Evolutionary conservation across 140 eudicot species (phyloP).

Genomic region (Oenanthe javanica): DNA sequence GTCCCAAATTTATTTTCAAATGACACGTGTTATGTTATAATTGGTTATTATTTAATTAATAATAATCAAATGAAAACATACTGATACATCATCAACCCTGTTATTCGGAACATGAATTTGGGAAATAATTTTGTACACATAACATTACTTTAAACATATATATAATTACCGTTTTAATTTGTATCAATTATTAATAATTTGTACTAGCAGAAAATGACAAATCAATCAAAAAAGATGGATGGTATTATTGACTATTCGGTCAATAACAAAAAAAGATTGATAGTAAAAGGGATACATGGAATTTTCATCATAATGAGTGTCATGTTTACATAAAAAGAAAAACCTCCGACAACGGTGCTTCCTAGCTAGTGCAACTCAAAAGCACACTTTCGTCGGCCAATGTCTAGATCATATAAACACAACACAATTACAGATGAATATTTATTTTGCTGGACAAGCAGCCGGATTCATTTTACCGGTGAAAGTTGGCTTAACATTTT

Average conservation of each 20-base stretch:
- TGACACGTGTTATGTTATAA: no score
- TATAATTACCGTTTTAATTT: no score
- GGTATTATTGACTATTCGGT: neutral
- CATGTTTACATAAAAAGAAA: neutral
- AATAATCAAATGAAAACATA: no score
- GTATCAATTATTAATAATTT: neutral
- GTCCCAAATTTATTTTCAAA: no score
- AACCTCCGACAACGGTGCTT: conserved; percentile 5
- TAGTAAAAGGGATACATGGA: neutral
- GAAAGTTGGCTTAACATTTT: neutral
- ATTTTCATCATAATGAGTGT: neutral
- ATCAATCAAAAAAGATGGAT: neutral
- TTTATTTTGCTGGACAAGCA: conserved; percentile 3
- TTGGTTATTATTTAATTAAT: no score
- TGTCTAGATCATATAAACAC: neutral
- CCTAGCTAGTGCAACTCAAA: neutral
- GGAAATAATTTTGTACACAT: no score
- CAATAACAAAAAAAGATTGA: neutral
- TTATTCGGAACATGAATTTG: no score
- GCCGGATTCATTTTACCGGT: conserved; percentile 4
- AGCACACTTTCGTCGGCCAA: conserved; percentile 2
- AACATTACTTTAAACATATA: no score
- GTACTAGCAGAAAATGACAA: neutral
- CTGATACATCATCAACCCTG: no score
- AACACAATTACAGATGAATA: neutral